Evolutionary conservation across 768 basidiomycete genomes (phyloP), one percentile per base, ranked within the genome.

Genomic region (Crepidotus variabilis): DNA sequence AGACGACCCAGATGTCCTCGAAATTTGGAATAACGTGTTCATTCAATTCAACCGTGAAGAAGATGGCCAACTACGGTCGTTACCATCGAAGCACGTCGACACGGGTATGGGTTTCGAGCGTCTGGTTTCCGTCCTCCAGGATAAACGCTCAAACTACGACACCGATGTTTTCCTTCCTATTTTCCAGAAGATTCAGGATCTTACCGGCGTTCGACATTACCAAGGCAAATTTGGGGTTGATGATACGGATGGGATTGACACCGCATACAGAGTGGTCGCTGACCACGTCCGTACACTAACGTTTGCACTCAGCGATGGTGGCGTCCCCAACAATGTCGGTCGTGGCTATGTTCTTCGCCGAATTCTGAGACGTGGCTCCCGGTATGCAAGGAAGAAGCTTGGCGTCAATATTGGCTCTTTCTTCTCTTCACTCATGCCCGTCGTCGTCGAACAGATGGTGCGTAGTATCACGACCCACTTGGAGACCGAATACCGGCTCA

Each of bases 11-110:
- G 87, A 95, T 60, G 97, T 99, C 7, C 81, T 99, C 56, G 94
- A 96, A 72, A 95, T 99, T 62, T 99, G 97, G 97, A 99, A 99
- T 77, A 98, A 97, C 69, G 97, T 99, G 55, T 99, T 98, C 70
- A 98, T 99, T 67, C 95, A 98, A 66, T 99, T 90, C 78, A 98
- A 99, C 69, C 90, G 97, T 48, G 96, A 98, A 71, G 82, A 85
- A 46, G 90, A 95, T 56, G 89, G 90, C 39, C 84, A 86, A 18
- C 81, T 99, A 14, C 85, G 82, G 52, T 57, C 82, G 0, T 81
- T 99, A 13, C 97, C 97, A 22, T 84, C 87, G 32, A 94, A 94
- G 72, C 97, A 99, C 64, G 91, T 99, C 60, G 97, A 99, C 69
- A 99, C 97, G 6, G 97, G 97, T 51, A 94, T 99, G 95, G 97